Evolutionary conservation across 169 alveolate species (phyloP), one percentile per base, ranked within the genome.

Genomic region (Cryptosporidium baileyi): DNA sequence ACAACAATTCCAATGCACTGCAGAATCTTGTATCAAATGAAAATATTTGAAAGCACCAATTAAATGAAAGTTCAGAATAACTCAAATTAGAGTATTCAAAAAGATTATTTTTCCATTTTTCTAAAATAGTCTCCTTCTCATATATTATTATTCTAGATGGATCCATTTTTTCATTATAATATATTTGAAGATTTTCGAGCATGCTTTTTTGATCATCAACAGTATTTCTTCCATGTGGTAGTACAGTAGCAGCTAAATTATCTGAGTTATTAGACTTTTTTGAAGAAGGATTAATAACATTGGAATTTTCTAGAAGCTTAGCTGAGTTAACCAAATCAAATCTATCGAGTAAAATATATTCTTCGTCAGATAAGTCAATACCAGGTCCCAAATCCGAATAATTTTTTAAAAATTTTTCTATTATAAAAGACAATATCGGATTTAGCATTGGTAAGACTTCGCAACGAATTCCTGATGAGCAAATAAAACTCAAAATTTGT

Each of bases 171-270:
- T 59, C 49, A n/a, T 57, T 57, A 59, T 74, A 74, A 54, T 74
- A 74, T 1, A n/a, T 17, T 24, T 74, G 85, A 7, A 74, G 13
- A 74, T 74, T 74, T 32, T 74, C 85, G 3, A 74, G 38, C 85
- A 74, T 74, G 45, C 40, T 74, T 54, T 54, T 74, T 51, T 74
- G 85, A 51, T 74, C 85, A 74, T 74, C 85, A n/a, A 57, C 85
- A 17, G 85, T 52, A 34, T 74, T 74, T 30, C 85, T 74, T 54
- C 85, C 85, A 38, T 74, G 85, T n/a, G 85, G 85, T 5, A 74
- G 85, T 15, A 59, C 85, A 57, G 67, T 13, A 3, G 85, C 67
- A 17, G 60, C 57, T 19, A 74, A 15, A 51, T n/a, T 74, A 19
- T 45, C 81, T 0, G 60, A 65, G n/a, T n/a, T n/a, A n/a, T n/a